These are phyloP conservation scores for Mortierella alpina DNA, from an alignment of 192 early-diverging fungal genomes.

Conservation along the genomic window DNA sequence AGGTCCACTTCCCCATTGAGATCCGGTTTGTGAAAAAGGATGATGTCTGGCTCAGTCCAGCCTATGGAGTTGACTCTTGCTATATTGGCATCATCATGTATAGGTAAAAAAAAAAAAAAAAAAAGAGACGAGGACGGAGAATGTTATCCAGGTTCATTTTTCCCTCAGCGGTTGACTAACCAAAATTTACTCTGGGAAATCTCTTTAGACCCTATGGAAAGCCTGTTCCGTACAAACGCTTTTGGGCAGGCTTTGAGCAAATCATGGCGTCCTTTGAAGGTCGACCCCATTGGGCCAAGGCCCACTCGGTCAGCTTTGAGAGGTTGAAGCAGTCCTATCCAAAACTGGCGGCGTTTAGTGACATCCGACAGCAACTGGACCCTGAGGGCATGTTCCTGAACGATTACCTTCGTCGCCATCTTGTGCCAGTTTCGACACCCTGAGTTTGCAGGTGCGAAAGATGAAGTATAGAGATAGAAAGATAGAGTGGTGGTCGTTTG, in stretches of 20 bases:
- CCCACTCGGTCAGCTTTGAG: conserved; percentile 65
- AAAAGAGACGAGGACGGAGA: not conserved
- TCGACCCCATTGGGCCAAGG: conserved; percentile 81
- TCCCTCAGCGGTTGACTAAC: not conserved
- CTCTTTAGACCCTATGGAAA: conserved; percentile 70
- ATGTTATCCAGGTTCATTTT: not conserved
- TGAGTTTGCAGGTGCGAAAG: not conserved
- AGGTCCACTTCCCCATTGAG: conserved; percentile 82
- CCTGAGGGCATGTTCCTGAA: conserved; percentile 79
- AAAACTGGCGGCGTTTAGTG: conserved; percentile 67
- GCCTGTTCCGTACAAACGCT: conserved; percentile 76
- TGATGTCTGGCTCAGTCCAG: conserved; percentile 78
- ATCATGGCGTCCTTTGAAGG: conserved; percentile 75
- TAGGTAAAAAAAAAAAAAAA: conserved; percentile 47
- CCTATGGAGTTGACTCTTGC: conserved; percentile 70
- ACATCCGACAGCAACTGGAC: conserved; percentile 67
- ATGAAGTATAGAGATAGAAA: too few relatives aligned
- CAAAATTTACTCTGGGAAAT: too few relatives aligned
- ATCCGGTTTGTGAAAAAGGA: conserved; percentile 75
- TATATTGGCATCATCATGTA: conserved; percentile 86
- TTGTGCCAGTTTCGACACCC: conserved; percentile 38
- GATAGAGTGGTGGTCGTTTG: too few relatives aligned
- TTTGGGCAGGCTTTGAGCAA: conserved; percentile 76
- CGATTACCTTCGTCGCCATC: conserved; percentile 72
- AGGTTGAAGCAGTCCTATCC: conserved; percentile 71